A percentile compares a stretch with the other conserved stretches of the same genome.
Evolutionary conservation across 2,329 filamentous ascomycete genomes (phyloP).

Genomic region (Apiospora koreana): DNA sequence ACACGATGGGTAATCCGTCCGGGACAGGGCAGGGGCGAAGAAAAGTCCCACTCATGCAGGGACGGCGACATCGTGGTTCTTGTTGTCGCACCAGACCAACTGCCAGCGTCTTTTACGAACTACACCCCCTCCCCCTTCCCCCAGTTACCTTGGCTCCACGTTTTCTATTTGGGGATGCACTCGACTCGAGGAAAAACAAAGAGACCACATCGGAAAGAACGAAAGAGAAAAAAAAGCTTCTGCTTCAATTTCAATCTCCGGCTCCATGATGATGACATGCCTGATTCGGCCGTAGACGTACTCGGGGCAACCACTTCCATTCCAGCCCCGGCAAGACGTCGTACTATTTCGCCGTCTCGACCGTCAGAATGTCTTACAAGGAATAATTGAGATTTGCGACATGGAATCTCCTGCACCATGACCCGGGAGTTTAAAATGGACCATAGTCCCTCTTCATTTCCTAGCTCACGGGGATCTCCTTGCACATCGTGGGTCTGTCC

Average conservation of each 20-base stretch:
- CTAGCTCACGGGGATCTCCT: conserved; percentile 3
- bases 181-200: not conserved
- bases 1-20: not conserved
- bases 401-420: not conserved
- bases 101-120: not conserved
- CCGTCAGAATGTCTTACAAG: not conserved
- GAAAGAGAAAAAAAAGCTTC: not conserved
- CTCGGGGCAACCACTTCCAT: not conserved
- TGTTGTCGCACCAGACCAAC: not conserved
- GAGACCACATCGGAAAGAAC: not conserved
- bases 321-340: not conserved
- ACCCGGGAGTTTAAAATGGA: not conserved
- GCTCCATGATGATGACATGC: not conserved
- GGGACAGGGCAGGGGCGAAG: not conserved
- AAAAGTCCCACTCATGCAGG: not conserved
- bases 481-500: not conserved
- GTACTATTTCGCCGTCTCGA: not conserved
- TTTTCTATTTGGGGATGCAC: not conserved
- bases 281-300: not conserved
- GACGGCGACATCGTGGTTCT: not conserved
- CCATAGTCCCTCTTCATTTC: not conserved
- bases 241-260: conserved; percentile 2
- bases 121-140: not conserved
- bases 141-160: not conserved
- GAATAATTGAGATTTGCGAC: not conserved